A percentile compares a stretch with the other conserved stretches of the same genome.
Conservation (phyloP, 495 filamentous ascomycete genomes). For the Hypoxylon crocopeplum region DNA sequence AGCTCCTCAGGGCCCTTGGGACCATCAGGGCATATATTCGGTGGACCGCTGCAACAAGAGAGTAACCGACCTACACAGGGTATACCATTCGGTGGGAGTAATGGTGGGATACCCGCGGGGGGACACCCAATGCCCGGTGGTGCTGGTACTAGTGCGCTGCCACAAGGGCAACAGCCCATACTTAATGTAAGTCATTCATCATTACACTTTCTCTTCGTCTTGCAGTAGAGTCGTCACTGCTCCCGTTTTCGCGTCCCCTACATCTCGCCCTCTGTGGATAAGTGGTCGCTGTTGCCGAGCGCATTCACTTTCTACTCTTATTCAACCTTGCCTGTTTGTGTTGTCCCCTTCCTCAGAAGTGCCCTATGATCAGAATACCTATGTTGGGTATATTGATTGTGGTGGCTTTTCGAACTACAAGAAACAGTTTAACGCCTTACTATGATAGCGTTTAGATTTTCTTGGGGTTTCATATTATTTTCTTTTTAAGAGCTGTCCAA, state of each 20-base stretch:
- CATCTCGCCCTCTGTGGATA: background rate
- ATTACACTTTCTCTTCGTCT: too few species aligned
- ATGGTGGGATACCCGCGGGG: slow-evolving; percentile 29
- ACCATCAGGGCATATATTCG: slow-evolving; percentile 50
- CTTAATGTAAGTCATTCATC: slow-evolving; percentile 73
- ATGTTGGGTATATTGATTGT: too few species aligned
- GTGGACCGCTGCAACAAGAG: slow-evolving; percentile 58
- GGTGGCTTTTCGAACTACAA: too few species aligned
- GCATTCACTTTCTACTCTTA: too few species aligned
- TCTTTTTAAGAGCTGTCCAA: too few species aligned
- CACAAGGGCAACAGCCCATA: slow-evolving; percentile 93
- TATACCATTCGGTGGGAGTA: slow-evolving; percentile 49
- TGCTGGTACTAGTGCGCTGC: slow-evolving; percentile 51
- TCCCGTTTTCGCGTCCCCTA: background rate
- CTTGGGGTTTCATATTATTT: too few species aligned
- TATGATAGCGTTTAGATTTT: too few species aligned
- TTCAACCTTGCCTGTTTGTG: too few species aligned
- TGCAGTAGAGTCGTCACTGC: too few species aligned
- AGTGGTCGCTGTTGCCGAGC: background rate
- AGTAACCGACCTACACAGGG: slow-evolving; percentile 53
- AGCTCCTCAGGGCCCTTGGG: slow-evolving; percentile 43
- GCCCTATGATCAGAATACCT: too few species aligned
- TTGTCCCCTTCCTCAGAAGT: too few species aligned
- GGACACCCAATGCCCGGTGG: slow-evolving; percentile 48
- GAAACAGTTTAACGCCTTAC: too few species aligned